A percentile compares a stretch with the other conserved stretches of the same genome.
These are phyloP conservation scores for Coemansia sp. DNA, from an alignment of 192 early-diverging fungal species.

Conservation along the genomic window DNA sequence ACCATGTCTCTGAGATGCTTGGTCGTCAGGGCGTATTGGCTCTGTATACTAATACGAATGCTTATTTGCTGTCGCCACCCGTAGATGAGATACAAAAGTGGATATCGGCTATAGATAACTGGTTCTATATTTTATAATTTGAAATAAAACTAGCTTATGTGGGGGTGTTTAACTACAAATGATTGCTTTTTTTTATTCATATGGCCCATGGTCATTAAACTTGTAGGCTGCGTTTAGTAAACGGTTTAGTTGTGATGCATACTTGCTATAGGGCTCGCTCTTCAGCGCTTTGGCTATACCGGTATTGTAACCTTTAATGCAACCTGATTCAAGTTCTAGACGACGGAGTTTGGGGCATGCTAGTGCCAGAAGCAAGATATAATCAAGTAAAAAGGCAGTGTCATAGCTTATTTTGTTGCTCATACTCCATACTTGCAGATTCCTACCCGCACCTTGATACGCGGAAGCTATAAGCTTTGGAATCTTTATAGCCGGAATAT, in stretches of 20 bases:
- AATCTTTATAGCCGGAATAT: too few species aligned
- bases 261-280: neutral
- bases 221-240: neutral
- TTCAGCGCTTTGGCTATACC: neutral
- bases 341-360: too few species aligned
- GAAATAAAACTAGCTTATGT: neutral
- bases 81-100: conserved; percentile 31
- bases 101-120: conserved; percentile 54
- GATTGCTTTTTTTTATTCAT: conserved; percentile 7
- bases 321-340: too few species aligned
- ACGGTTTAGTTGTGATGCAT: neutral
- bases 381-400: too few species aligned
- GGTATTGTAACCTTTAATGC: too few species aligned
- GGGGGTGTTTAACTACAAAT: too few species aligned
- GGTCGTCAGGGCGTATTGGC: conserved; percentile 29
- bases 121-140: conserved; percentile 37
- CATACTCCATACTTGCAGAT: too few species aligned
- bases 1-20: conserved; percentile 31
- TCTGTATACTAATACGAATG: conserved; percentile 37
- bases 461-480: too few species aligned
- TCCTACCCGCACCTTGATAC: too few species aligned
- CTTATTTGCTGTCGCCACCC: conserved; percentile 35
- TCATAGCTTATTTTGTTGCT: too few species aligned
- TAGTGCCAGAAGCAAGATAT: too few species aligned
- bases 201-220: neutral